Evolutionary conservation across 2,329 filamentous ascomycete genomes (phyloP).

Genomic region (Ascochyta lentis): DNA sequence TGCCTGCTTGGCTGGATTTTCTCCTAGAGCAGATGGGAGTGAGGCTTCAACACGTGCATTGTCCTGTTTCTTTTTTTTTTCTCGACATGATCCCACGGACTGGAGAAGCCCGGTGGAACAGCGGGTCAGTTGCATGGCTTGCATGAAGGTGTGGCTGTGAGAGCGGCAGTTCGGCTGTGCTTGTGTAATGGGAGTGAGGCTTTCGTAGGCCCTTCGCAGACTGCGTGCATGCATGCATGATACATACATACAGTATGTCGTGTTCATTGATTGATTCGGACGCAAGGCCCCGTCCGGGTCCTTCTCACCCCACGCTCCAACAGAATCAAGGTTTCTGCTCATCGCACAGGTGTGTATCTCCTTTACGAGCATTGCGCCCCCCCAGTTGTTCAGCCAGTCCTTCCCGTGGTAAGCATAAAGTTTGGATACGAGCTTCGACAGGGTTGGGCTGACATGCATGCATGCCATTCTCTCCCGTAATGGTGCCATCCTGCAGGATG

Average conservation of each 20-base stretch:
- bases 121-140: not conserved
- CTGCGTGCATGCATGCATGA: constrained; percentile 3
- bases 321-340: not conserved
- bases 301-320: constrained; percentile 1
- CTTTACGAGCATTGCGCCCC: not conserved
- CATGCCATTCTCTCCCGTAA: constrained; percentile 1
- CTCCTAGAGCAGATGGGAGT: not conserved
- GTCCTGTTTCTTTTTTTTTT: not conserved
- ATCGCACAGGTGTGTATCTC: not conserved
- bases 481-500: constrained; percentile 3
- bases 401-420: not conserved
- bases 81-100: too few relatives aligned
- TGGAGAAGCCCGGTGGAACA: not conserved
- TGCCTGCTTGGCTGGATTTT: constrained; percentile 7
- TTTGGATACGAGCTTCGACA: not conserved
- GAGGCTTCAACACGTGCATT: not conserved
- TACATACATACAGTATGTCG: not conserved
- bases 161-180: constrained; percentile 8
- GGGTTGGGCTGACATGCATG: not conserved
- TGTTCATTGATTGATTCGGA: constrained; percentile 5
- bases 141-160: constrained; percentile 2
- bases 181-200: constrained; percentile 10
- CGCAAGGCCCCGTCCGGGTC: not conserved
- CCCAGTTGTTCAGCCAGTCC: too few relatives aligned
- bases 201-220: not conserved